phyloP scores from a whole-genome alignment of 768 basidiomycete genomes.

The Suillus subluteus region DNA sequence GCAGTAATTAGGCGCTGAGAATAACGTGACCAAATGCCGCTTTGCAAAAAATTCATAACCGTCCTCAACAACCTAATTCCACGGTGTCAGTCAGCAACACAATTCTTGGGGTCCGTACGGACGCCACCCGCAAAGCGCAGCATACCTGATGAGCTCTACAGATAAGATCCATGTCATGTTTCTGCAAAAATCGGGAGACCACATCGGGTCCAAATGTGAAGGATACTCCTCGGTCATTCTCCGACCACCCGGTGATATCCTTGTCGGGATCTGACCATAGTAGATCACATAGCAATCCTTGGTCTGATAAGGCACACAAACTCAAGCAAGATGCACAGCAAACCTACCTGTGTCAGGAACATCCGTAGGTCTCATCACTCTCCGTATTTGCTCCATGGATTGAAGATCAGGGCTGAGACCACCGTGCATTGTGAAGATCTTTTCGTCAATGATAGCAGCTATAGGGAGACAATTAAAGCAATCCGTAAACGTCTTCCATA shows the following conservation, averaged over 20 bases:
- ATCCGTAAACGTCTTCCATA: conserved; percentile 99
- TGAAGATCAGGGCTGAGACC: conserved; percentile 96
- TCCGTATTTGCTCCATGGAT: conserved; percentile 99
- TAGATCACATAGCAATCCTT: conserved; percentile 93
- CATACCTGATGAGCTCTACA: conserved; percentile 96
- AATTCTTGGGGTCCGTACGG: conserved; percentile 13
- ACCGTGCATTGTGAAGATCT: conserved; percentile 99
- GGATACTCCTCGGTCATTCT: conserved; percentile 98
- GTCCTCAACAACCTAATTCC: conserved; percentile 88
- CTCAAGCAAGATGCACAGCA: conserved; percentile 1
- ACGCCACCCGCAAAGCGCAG: conserved; percentile 18
- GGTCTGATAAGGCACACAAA: neutral
- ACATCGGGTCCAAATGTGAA: conserved; percentile 99
- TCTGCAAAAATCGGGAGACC: conserved; percentile 96
- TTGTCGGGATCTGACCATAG: conserved; percentile 99
- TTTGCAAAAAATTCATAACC: conserved; percentile 99
- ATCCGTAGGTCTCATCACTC: conserved; percentile 98
- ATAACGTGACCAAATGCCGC: conserved; percentile 93
- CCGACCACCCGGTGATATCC: conserved; percentile 99
- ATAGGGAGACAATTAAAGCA: conserved; percentile 99
- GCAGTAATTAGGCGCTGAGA: conserved; percentile 95
- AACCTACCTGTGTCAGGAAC: conserved; percentile 93
- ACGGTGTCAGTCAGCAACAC: conserved; percentile 10
- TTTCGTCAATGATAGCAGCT: conserved; percentile 99
- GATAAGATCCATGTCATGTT: conserved; percentile 99